These are phyloP conservation scores for Stephania cephalantha DNA, from an alignment of 164 flowering plant species.

Conservation along the genomic window DNA sequence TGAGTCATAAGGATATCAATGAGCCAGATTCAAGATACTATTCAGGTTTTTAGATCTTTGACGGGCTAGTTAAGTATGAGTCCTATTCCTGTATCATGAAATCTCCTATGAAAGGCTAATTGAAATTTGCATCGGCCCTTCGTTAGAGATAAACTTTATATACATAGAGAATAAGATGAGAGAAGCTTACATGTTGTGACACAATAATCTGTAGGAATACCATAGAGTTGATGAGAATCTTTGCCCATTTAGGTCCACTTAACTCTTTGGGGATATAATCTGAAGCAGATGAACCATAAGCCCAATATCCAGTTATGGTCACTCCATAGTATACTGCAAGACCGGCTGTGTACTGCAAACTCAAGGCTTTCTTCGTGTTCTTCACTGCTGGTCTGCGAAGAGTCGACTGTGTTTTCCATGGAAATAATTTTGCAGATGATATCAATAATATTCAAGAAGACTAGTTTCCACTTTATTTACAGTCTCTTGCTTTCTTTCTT, in stretches of 20 bases:
- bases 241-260: conserved; percentile 49
- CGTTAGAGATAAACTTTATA: background rate
- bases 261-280: conserved; percentile 43
- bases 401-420: conserved; percentile 35
- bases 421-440: too few relatives aligned
- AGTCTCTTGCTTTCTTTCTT: too few relatives aligned
- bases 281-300: conserved; percentile 47
- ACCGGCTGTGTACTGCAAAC: conserved; percentile 42
- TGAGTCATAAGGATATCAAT: too few relatives aligned
- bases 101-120: background rate
- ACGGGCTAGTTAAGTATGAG: background rate
- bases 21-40: background rate
- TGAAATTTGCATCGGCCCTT: background rate
- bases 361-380: conserved; percentile 55
- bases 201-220: conserved; percentile 43
- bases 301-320: conserved; percentile 53
- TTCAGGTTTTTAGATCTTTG: background rate
- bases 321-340: conserved; percentile 45
- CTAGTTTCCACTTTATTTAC: background rate
- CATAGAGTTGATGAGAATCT: conserved; percentile 31
- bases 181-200: conserved; percentile 44
- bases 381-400: conserved; percentile 40
- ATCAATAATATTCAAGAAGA: background rate
- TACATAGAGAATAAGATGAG: background rate
- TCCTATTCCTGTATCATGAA: background rate